Evolutionary conservation across 768 basidiomycete genomes (phyloP).

Genomic region (Astraeus odoratus): DNA sequence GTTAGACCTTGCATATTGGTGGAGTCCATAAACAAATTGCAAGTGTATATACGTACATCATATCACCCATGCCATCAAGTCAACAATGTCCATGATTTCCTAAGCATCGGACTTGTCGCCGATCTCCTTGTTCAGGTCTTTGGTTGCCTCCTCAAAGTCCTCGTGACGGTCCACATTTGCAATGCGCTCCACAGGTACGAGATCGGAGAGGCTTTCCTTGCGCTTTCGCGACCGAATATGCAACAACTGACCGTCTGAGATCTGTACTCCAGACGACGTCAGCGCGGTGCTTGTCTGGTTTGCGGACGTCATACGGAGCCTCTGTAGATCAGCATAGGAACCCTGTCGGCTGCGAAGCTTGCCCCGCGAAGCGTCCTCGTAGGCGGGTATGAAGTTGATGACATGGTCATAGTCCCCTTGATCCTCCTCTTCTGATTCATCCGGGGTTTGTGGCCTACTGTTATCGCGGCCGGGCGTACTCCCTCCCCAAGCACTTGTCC

Average conservation of each 20-base stretch:
- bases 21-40: slow-evolving; percentile 14
- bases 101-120: slow-evolving; percentile 25
- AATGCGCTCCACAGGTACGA: slow-evolving; percentile 56
- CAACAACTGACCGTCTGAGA: slow-evolving; percentile 33
- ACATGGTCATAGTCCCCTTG: slow-evolving; percentile 90
- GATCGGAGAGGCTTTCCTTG: slow-evolving; percentile 57
- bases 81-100: slow-evolving; percentile 14
- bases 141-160: slow-evolving; percentile 57
- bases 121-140: slow-evolving; percentile 61
- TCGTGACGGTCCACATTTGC: slow-evolving; percentile 51
- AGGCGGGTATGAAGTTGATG: slow-evolving; percentile 51
- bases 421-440: slow-evolving; percentile 81
- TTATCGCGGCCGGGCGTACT: slow-evolving; percentile 45
- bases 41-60: slow-evolving; percentile 23
- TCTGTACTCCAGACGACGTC: slow-evolving; percentile 12
- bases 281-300: slow-evolving; percentile 9
- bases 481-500: slow-evolving; percentile 86
- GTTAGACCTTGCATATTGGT: slow-evolving; percentile 12
- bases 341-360: slow-evolving; percentile 57
- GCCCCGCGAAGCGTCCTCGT: slow-evolving; percentile 37
- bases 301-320: slow-evolving; percentile 39
- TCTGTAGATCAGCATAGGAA: slow-evolving; percentile 80
- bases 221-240: slow-evolving; percentile 49
- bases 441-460: slow-evolving; percentile 63
- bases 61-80: slow-evolving; percentile 15